Conservation (phyloP, 306 rosid species). For the Cucumis cinereus region DNA sequence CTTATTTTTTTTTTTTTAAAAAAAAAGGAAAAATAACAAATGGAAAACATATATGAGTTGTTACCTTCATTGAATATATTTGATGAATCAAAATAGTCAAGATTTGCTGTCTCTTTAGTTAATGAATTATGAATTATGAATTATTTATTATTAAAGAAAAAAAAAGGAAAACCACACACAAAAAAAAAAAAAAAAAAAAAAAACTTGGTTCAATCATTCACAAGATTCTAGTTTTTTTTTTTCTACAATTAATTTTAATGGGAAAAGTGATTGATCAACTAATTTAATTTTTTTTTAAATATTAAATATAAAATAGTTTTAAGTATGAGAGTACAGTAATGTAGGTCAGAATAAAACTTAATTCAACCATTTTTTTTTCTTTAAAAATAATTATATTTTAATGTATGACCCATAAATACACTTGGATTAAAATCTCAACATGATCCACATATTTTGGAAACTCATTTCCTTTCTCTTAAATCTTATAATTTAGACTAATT, state of each 20-base stretch:
- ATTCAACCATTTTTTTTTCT: background rate
- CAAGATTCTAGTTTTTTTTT: background rate
- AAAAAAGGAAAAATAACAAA: background rate
- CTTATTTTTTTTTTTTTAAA: too few species aligned
- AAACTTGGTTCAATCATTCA: background rate
- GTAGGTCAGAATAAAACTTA: background rate
- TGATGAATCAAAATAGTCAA: background rate
- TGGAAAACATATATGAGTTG: background rate
- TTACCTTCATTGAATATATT: background rate
- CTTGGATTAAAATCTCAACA: too few species aligned
- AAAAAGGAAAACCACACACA: background rate
- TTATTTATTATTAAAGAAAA: too few species aligned
- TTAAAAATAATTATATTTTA: background rate
- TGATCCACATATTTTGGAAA: background rate
- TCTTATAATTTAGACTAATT: too few species aligned
- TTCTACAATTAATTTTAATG: background rate
- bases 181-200: too few species aligned
- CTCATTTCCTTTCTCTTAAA: too few species aligned
- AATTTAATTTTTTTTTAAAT: background rate
- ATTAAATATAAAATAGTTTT: background rate
- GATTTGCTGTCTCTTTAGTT: background rate
- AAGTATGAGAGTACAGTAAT: background rate
- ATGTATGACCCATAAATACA: background rate
- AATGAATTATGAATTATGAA: background rate
- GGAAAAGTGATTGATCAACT: background rate